A percentile compares a stretch with the other conserved stretches of the same genome.
These are phyloP conservation scores for Apiospora arundinis DNA, from an alignment of 2,329 filamentous ascomycete species.

Conservation along the genomic window DNA sequence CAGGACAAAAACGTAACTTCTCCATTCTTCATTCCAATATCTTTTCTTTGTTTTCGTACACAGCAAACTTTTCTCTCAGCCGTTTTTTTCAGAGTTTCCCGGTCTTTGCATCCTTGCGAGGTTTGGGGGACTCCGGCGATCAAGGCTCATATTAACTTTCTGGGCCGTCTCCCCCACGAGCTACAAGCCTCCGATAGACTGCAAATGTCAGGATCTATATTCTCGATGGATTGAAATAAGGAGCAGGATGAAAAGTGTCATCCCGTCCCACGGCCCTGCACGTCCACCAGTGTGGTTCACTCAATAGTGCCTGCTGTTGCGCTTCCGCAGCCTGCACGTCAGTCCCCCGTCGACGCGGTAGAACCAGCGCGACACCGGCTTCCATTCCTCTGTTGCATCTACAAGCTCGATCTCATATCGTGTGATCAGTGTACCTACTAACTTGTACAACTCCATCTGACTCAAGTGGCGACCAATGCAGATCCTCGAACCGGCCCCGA, in stretches of 20 bases:
- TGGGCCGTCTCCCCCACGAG: not conserved
- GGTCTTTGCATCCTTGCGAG: not conserved
- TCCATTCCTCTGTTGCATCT: constrained; percentile 32
- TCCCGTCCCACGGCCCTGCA: not conserved
- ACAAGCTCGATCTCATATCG: constrained; percentile 45
- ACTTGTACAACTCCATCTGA: constrained; percentile 46
- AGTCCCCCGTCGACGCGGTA: constrained; percentile 21
- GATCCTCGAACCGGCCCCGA: constrained; percentile 51
- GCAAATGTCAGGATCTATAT: too few species aligned
- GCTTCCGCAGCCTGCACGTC: constrained; percentile 4
- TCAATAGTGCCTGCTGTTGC: not conserved
- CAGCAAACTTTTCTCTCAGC: not conserved
- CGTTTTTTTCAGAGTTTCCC: not conserved
- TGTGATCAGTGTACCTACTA: constrained; percentile 50
- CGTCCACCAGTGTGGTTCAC: too few species aligned
- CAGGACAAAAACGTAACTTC: not conserved
- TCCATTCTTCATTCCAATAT: constrained; percentile 6
- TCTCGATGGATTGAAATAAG: not conserved
- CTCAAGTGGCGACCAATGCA: constrained; percentile 54
- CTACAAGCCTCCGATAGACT: not conserved
- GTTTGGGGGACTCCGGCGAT: constrained; percentile 9
- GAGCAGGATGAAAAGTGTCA: not conserved
- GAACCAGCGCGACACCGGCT: constrained; percentile 32
- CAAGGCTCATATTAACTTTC: not conserved
- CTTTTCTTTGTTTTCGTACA: not conserved